Evolutionary conservation across 2,329 filamentous ascomycete species (phyloP), one percentile per base, ranked within the genome.

Genomic region (Ophiobolus disseminans): DNA sequence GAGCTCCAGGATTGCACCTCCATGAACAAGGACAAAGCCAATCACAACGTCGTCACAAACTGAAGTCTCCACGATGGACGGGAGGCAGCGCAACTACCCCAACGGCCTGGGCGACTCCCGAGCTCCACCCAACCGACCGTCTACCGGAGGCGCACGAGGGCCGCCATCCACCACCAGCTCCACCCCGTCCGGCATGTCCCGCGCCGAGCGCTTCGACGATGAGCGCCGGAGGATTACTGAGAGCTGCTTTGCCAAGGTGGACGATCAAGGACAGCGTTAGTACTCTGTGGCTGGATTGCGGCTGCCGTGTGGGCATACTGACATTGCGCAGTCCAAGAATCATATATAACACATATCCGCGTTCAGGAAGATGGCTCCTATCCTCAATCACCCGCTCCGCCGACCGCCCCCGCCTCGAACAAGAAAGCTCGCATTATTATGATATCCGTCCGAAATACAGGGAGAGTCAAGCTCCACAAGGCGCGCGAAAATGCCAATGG

Each of bases 321-420:
- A 62, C 59, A 30, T 11, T 16, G 7, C 35, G 57, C 47, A 91
- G 88, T 90, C 61, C 79, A 86, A 60, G 94, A 99, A 77, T 97
- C 91, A 25, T 99, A 99, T 78, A 99, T 99, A 66, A 99, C 94
- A 17, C 94, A 99, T 72, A 92, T 97, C 64, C 85, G 88, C 66
- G 91, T 99, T 66, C 86, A 85, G 59, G 94, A 99, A 78, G 96
- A 90, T 80, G 86, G 87, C 48, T 82, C 84, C 31, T 87, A 92
- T 73, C 91, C 93, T 13, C 92, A 91, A 17, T 82, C 83, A 28
- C 94, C 94, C 25, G 88, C 94, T 42, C 92, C 94, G 3, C 90
- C 90, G 2, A 86, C 88, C 58, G 85, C 87, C n/a, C 78, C 82
- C 7, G 77, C 86, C 8, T 82, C 88, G 42, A 85, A 87, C 67